Conservation (phyloP, 2,329 filamentous ascomycete species). For the Colletotrichum sansevieriae region DNA sequence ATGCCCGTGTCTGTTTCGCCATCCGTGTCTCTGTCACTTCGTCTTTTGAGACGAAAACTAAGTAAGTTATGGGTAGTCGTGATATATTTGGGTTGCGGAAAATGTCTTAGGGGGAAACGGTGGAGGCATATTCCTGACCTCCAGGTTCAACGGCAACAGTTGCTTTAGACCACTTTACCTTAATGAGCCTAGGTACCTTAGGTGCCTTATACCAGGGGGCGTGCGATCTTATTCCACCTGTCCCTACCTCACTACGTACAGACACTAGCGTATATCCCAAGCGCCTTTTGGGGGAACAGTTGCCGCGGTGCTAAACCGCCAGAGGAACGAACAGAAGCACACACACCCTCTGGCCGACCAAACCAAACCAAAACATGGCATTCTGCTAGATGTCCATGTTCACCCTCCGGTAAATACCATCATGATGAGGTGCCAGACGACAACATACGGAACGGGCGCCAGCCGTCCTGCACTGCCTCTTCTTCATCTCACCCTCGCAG, state of each 20-base stretch:
- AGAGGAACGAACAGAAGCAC: neutral
- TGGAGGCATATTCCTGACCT: conserved; percentile 22
- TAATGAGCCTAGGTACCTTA: too few species aligned
- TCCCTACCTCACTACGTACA: neutral
- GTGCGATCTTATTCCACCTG: conserved; percentile 5
- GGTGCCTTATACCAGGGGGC: neutral
- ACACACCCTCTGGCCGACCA: conserved; percentile 19
- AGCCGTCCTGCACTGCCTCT: conserved; percentile 36
- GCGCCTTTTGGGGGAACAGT: neutral
- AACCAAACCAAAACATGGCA: conserved; percentile 33
- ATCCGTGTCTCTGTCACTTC: conserved; percentile 22
- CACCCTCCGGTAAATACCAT: conserved; percentile 35
- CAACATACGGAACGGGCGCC: conserved; percentile 24
- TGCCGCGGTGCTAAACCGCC: too few species aligned
- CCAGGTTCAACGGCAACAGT: conserved; percentile 1
- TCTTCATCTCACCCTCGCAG: conserved; percentile 11
- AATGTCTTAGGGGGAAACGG: neutral
- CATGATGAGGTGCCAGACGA: conserved; percentile 9
- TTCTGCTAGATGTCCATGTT: conserved; percentile 37
- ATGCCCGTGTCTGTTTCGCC: conserved; percentile 15
- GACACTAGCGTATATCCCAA: neutral
- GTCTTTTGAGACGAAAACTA: conserved; percentile 30
- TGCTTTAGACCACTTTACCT: conserved; percentile 8
- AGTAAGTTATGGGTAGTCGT: too few species aligned
- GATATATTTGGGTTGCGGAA: neutral